Percentiles rank a stretch among this genome's conserved stretches.
Conservation (phyloP, 148 eudicot species). For the Rhododendron kiyosumense region DNA sequence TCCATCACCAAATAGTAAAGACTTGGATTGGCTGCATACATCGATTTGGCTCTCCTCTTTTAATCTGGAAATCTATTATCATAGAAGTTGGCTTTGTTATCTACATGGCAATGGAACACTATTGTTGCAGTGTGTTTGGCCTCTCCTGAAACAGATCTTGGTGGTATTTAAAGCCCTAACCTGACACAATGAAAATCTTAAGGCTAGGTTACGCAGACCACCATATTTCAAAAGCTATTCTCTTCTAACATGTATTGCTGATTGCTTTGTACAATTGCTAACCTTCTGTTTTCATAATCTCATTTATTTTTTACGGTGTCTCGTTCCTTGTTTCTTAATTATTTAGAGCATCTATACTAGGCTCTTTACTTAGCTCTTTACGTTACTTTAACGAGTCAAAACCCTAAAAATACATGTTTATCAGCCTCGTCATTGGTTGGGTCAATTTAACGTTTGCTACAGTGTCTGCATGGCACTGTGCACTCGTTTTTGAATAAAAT, state of each 20-base stretch:
- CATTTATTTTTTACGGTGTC: background rate
- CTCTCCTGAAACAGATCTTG: slow-evolving; percentile 25
- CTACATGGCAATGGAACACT: slow-evolving; percentile 10
- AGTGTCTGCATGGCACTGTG: too few relatives aligned
- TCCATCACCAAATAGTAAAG: background rate
- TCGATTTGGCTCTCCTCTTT: background rate
- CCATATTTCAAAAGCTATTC: slow-evolving; percentile 10
- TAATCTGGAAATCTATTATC: background rate
- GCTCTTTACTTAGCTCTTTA: too few relatives aligned
- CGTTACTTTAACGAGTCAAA: too few relatives aligned
- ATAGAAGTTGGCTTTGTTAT: slow-evolving; percentile 16
- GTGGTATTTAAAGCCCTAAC: slow-evolving; percentile 40
- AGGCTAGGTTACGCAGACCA: slow-evolving; percentile 41
- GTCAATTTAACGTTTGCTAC: too few relatives aligned
- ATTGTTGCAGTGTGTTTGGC: slow-evolving; percentile 20
- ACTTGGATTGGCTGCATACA: background rate
- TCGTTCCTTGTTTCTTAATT: background rate
- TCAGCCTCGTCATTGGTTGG: too few relatives aligned
- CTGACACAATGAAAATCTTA: slow-evolving; percentile 1
- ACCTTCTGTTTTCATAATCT: background rate
- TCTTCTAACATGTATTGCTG: background rate
- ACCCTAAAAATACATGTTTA: too few relatives aligned
- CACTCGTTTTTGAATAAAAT: too few relatives aligned
- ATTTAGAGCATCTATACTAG: too few relatives aligned
- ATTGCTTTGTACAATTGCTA: background rate